A percentile compares a stretch with the other conserved stretches of the same genome.
phyloP scores from a whole-genome alignment of 2,329 filamentous ascomycete genomes.

The Xylariaceae sp. region DNA sequence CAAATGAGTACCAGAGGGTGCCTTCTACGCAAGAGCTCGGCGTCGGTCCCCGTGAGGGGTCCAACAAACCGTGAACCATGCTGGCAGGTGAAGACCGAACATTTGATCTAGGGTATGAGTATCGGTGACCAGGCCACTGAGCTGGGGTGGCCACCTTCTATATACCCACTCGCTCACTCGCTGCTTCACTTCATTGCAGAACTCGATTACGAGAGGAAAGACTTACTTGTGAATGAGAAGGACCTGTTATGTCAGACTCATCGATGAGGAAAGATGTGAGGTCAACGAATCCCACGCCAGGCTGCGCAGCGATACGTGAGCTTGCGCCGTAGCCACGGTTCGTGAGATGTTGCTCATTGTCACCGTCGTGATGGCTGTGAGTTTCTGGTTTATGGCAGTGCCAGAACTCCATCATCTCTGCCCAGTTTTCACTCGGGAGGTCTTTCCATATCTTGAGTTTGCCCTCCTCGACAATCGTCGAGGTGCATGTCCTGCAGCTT shows the following conservation, averaged over 20 bases:
- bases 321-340: constrained; percentile 80
- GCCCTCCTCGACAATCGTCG: constrained; percentile 35
- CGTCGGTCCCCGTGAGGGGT: constrained; percentile 34
- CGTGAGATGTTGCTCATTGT: constrained; percentile 40
- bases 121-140: constrained; percentile 62
- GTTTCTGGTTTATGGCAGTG: constrained; percentile 91
- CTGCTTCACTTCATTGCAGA: too few species aligned
- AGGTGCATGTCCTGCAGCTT: constrained; percentile 38
- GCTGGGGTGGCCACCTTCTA: constrained; percentile 62
- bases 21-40: constrained; percentile 26
- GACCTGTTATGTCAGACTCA: constrained; percentile 57
- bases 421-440: constrained; percentile 94
- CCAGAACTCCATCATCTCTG: constrained; percentile 99
- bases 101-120: constrained; percentile 62
- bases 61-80: constrained; percentile 20
- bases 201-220: not conserved
- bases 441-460: constrained; percentile 72
- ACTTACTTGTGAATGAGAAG: constrained; percentile 35
- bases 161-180: constrained; percentile 38
- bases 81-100: constrained; percentile 28
- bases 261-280: constrained; percentile 70
- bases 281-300: constrained; percentile 74
- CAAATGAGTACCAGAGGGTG: constrained; percentile 40
- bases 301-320: constrained; percentile 63
- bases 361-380: constrained; percentile 37